These are phyloP conservation scores for Sporothrix variecibatus DNA, from an alignment of 2,329 filamentous ascomycete genomes.

Conservation along the genomic window DNA sequence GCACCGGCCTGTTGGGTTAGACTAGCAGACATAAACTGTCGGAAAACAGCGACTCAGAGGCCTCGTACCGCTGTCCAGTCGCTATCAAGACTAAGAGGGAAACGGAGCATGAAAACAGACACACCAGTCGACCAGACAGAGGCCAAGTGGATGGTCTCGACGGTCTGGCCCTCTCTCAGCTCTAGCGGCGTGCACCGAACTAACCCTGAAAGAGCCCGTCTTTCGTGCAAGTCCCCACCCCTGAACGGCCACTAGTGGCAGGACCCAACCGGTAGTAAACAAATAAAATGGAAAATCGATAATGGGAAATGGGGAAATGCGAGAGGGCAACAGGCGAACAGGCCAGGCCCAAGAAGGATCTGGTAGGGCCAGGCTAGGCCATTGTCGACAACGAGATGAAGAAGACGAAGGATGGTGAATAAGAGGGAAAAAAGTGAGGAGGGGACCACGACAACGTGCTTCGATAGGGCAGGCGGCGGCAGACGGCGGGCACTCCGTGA, in stretches of 20 bases:
- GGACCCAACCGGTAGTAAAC: not conserved
- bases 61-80: not conserved
- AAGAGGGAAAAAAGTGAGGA: not conserved
- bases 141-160: not conserved
- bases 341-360: not conserved
- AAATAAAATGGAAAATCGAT: conserved; percentile 6
- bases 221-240: not conserved
- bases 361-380: not conserved
- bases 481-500: not conserved
- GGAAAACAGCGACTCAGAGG: not conserved
- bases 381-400: not conserved
- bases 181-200: not conserved
- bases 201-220: not conserved
- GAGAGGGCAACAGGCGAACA: not conserved
- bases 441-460: not conserved
- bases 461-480: not conserved
- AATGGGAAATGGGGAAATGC: conserved; percentile 1
- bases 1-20: not conserved
- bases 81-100: not conserved
- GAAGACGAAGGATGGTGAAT: not conserved
- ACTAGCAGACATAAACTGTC: not conserved
- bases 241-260: conserved; percentile 9
- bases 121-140: not conserved
- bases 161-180: conserved; percentile 5
- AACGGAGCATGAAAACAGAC: not conserved